These are phyloP conservation scores for Leptographium galeiforme DNA, from an alignment of 2,329 filamentous ascomycete species.

Conservation along the genomic window DNA sequence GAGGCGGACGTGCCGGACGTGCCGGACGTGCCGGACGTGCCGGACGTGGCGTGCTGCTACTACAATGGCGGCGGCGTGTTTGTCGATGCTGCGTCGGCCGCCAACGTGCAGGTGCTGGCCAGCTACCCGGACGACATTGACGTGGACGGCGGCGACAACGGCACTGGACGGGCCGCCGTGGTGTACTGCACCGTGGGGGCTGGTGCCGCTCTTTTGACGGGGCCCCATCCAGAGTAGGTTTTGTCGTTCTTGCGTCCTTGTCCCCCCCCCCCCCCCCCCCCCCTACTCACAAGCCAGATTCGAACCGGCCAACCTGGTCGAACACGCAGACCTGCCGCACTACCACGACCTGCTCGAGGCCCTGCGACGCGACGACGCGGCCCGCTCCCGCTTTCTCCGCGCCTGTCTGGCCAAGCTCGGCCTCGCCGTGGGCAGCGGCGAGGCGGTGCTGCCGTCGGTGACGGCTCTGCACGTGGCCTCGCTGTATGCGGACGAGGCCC, in stretches of 20 bases:
- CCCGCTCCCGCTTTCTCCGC: constrained; percentile 62
- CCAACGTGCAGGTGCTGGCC: constrained; percentile 65
- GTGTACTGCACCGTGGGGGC: constrained; percentile 74
- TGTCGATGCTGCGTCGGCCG: constrained; percentile 56
- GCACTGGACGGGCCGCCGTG: constrained; percentile 52
- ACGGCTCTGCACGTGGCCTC: constrained; percentile 73
- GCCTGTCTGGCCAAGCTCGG: constrained; percentile 70
- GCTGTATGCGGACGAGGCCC: constrained; percentile 39
- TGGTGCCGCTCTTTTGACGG: constrained; percentile 67
- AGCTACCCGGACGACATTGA: constrained; percentile 62
- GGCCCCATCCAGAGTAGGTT: constrained; percentile 76
- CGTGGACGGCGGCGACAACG: constrained; percentile 57
- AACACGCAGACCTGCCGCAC: constrained; percentile 49
- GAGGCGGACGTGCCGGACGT: constrained; percentile 44
- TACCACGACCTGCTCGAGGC: constrained; percentile 59
- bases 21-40: no score
- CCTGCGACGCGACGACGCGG: constrained; percentile 53
- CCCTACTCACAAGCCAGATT: constrained; percentile 52
- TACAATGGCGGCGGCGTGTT: constrained; percentile 95
- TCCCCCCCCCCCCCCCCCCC: no score
- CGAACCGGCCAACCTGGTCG: constrained; percentile 61
- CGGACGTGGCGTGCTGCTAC: constrained; percentile 59
- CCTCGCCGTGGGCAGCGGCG: constrained; percentile 59
- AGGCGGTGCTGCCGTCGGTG: constrained; percentile 58
- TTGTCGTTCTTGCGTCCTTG: no score